phyloP scores from a whole-genome alignment of 2,329 filamentous ascomycete genomes.

The Neocatenulostroma microsporum region DNA sequence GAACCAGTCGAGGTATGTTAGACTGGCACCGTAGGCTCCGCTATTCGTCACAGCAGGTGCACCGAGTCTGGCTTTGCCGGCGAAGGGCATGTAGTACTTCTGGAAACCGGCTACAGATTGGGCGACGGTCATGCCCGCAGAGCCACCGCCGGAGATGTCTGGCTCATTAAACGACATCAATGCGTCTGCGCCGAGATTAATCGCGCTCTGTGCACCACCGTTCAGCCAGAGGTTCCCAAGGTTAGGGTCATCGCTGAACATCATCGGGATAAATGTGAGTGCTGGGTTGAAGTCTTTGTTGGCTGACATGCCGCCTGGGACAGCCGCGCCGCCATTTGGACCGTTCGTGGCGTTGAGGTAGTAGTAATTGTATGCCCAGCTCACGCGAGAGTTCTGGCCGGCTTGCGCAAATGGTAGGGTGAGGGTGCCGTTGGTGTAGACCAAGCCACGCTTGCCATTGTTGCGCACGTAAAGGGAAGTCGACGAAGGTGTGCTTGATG shows the following conservation, averaged over 20 bases:
- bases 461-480: too few species aligned
- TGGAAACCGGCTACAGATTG: conserved; percentile 45
- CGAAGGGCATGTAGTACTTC: conserved; percentile 47
- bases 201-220: conserved; percentile 17
- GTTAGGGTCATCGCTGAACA: conserved; percentile 17
- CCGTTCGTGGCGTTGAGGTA: too few species aligned
- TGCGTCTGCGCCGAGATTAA: conserved; percentile 35
- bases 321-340: too few species aligned
- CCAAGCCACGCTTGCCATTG: conserved; percentile 53
- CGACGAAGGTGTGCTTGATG: too few species aligned
- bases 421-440: conserved; percentile 53
- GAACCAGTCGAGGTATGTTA: conserved; percentile 48
- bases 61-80: conserved; percentile 43
- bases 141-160: conserved; percentile 41
- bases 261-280: conserved; percentile 21
- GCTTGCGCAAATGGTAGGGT: conserved; percentile 41
- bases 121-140: conserved; percentile 49
- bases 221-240: conserved; percentile 16
- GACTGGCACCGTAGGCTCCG: conserved; percentile 43
- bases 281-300: conserved; percentile 19
- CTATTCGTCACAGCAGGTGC: conserved; percentile 55
- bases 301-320: conserved; percentile 3
- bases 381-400: conserved; percentile 18
- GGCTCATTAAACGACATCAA: conserved; percentile 64
- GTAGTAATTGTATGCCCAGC: conserved; percentile 25